These are phyloP conservation scores for Ballota nigra DNA, from an alignment of 257 asterid genomes.

Conservation along the genomic window DNA sequence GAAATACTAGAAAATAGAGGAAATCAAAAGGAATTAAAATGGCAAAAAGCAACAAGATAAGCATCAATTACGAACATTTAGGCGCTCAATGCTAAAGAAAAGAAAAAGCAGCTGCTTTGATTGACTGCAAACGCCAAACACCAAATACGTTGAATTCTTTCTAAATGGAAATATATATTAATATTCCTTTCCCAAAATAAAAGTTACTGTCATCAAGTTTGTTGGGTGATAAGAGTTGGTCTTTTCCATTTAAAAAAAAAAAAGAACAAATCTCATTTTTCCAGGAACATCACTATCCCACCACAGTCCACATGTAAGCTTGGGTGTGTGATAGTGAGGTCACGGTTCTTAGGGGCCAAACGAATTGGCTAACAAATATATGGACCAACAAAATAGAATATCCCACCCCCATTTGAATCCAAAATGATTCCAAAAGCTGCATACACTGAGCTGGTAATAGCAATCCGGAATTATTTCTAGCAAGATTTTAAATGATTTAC, in stretches of 20 bases:
- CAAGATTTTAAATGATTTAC: too few relatives aligned
- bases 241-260: background rate
- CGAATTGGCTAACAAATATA: slow-evolving; percentile 22
- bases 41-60: background rate
- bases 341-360: slow-evolving; percentile 12
- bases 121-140: background rate
- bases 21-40: background rate
- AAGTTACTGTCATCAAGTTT: background rate
- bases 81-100: background rate
- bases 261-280: background rate
- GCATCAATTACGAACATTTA: background rate
- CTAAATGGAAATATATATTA: background rate
- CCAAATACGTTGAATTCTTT: background rate
- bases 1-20: background rate
- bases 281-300: background rate
- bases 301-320: background rate
- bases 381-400: slow-evolving; percentile 25
- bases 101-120: background rate
- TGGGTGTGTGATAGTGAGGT: slow-evolving; percentile 1
- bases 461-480: too few relatives aligned
- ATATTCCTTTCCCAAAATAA: background rate
- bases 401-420: slow-evolving; percentile 19
- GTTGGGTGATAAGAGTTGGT: background rate
- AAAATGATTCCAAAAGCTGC: background rate
- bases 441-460: too few relatives aligned